These are phyloP conservation scores for Pelargonium cotyledonis DNA, from an alignment of 441 rosid genomes.

Conservation along the genomic window DNA sequence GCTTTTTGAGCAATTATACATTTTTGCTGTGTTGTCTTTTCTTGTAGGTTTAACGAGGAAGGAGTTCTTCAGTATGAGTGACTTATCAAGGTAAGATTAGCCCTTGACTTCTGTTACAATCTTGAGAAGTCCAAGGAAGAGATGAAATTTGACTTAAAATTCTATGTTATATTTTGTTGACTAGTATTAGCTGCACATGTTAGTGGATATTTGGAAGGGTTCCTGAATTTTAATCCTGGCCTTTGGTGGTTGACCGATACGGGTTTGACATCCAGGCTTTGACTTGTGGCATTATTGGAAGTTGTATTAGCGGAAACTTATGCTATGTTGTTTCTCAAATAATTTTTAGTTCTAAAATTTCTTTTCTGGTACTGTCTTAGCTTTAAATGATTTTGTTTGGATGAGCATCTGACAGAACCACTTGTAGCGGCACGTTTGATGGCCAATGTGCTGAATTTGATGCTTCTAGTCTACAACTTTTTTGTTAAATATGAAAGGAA, in stretches of 20 bases:
- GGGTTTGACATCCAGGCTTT: background rate
- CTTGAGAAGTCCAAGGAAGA: background rate
- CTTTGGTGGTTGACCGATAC: background rate
- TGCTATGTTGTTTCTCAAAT: background rate
- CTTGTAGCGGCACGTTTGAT: background rate
- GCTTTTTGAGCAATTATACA: background rate
- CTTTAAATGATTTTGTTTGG: background rate
- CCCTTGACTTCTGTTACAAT: background rate
- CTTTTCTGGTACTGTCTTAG: background rate
- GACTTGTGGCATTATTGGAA: background rate
- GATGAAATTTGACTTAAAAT: background rate
- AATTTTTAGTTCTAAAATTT: background rate
- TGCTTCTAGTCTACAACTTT: background rate
- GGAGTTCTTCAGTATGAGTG: conserved; percentile 19
- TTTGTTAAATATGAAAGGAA: background rate
- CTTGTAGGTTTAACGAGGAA: conserved; percentile 5
- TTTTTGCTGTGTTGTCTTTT: background rate
- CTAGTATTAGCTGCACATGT: background rate
- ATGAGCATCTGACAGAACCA: background rate
- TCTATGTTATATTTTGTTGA: background rate
- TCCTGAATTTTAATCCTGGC: background rate
- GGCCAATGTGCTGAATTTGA: background rate
- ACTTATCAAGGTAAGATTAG: conserved; percentile 26
- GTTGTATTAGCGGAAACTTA: background rate
- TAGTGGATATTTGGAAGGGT: background rate